Percentiles rank a stretch among this genome's conserved stretches.
These are phyloP conservation scores for Coccinonectria pachysandricola DNA, from an alignment of 2,329 filamentous ascomycete genomes.

Conservation along the genomic window DNA sequence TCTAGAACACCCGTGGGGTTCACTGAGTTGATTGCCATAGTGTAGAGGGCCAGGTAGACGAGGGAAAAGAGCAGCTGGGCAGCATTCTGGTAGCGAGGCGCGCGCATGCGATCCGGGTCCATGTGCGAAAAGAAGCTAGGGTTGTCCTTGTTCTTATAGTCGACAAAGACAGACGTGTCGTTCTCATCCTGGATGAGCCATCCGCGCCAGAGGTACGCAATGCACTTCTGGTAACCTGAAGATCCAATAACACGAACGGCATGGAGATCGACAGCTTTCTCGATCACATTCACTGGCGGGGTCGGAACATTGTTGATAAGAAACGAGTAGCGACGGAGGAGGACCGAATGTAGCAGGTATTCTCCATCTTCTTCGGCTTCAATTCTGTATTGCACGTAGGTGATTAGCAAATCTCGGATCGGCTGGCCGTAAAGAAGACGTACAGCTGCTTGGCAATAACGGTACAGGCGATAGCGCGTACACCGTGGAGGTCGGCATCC, in stretches of 20 bases:
- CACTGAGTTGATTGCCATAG: conserved; percentile 85
- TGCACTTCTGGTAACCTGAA: conserved; percentile 92
- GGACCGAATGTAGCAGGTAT: conserved; percentile 69
- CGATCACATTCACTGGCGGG: conserved; percentile 74
- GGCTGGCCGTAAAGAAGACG: conserved; percentile 16
- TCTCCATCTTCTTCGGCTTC: conserved; percentile 70
- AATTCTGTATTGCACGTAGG: no score
- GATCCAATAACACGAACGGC: conserved; percentile 81
- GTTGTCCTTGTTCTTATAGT: conserved; percentile 75
- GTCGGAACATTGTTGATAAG: conserved; percentile 62
- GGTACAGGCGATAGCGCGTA: conserved; percentile 76
- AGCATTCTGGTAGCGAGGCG: conserved; percentile 84
- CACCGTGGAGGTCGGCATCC: conserved; percentile 75
- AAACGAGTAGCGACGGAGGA: conserved; percentile 84
- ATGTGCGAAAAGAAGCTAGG: conserved; percentile 71
- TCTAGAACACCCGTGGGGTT: conserved; percentile 80
- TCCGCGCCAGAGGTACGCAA: conserved; percentile 83
- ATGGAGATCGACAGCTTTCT: conserved; percentile 88
- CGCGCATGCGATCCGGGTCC: conserved; percentile 88
- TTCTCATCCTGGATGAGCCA: conserved; percentile 96
- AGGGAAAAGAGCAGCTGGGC: conserved; percentile 79
- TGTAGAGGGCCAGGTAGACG: conserved; percentile 76
- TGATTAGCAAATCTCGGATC: no score
- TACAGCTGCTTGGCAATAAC: conserved; percentile 75
- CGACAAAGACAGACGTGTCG: conserved; percentile 79